Evolutionary conservation across 768 basidiomycete genomes (phyloP).

Genomic region (Mycena crocata): DNA sequence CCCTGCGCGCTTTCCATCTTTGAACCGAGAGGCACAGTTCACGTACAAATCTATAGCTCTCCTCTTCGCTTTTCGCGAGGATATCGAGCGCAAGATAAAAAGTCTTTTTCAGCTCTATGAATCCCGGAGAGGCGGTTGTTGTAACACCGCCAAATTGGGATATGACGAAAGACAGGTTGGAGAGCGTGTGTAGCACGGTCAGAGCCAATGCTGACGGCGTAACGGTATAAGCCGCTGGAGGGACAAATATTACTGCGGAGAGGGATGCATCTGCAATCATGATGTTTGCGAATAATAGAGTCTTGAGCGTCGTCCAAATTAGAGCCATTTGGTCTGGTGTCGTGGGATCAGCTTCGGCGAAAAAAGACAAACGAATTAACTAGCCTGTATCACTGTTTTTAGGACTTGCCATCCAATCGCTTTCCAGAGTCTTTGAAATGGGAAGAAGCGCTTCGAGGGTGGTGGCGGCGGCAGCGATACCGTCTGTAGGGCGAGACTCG

Average conservation of each 20-base stretch:
- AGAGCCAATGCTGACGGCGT: slow-evolving; percentile 64
- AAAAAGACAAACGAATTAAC: slow-evolving; percentile 35
- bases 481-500: slow-evolving; percentile 48
- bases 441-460: slow-evolving; percentile 46
- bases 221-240: slow-evolving; percentile 47
- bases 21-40: slow-evolving; percentile 28
- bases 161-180: slow-evolving; percentile 80
- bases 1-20: slow-evolving; percentile 12
- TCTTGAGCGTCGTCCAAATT: slow-evolving; percentile 79
- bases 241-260: slow-evolving; percentile 63
- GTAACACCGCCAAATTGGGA: slow-evolving; percentile 84
- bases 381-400: slow-evolving; percentile 45
- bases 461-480: slow-evolving; percentile 43
- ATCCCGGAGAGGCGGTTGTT: slow-evolving; percentile 62
- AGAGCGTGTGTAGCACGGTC: slow-evolving; percentile 66
- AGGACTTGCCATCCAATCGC: slow-evolving; percentile 58
- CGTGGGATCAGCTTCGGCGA: slow-evolving; percentile 33
- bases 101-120: slow-evolving; percentile 77
- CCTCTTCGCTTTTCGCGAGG: slow-evolving; percentile 54
- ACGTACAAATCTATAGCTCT: slow-evolving; percentile 48
- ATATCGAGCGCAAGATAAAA: slow-evolving; percentile 86
- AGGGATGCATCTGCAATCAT: slow-evolving; percentile 77
- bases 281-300: slow-evolving; percentile 76
- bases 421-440: slow-evolving; percentile 58
- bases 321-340: slow-evolving; percentile 57